Evolutionary conservation across 2,329 filamentous ascomycete genomes (phyloP), one percentile per base, ranked within the genome.

Genomic region (Diaporthe helianthi): DNA sequence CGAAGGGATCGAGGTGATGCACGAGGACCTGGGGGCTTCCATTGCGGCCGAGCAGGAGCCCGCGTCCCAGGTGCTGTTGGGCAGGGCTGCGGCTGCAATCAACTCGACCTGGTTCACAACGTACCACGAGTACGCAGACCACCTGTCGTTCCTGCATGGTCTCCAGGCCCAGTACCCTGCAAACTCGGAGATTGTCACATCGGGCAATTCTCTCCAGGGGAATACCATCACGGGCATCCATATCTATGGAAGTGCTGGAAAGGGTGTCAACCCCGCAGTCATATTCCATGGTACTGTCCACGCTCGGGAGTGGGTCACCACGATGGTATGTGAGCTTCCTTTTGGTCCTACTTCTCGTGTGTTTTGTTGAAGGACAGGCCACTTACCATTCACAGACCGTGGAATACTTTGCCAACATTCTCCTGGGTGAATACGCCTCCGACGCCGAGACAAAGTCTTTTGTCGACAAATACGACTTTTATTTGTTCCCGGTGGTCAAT

Each of bases 401-500:
- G 49, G 86, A 89, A 75, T 89, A 87, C 75, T 77, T 87, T 19
- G 81, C 83, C 12, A 83, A 83, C 71, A 77, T 81, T 22, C 79
- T 89, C 38, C 77, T 88, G 22, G 79, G 79, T 44, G 80, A 82
- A 61, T 87, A 86, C 73, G 75, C 74, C 38, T 76, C 77, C 22
- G 75, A 78, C 17, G 1, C 41, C n/a, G 76, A 78, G 4, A 51
- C 41, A 7, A 58, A 49, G 60, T 8, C 26, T 1, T 67, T 86
- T 65, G 81, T 91, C 29, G 83, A 90, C 77, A 86, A 82, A 67
- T 90, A 89, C 75, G 90, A 92, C 78, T 89, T 89, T 73, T 90
- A 89, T 76, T 84, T 92, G 73, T 83, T 90, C 71, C 88, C 88
- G 3, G 79, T 90, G 29, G 86, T 88, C 19, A 90, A 90, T 74